Evolutionary conservation across 768 basidiomycete species (phyloP).

Genomic region (Termitomyces sp.): DNA sequence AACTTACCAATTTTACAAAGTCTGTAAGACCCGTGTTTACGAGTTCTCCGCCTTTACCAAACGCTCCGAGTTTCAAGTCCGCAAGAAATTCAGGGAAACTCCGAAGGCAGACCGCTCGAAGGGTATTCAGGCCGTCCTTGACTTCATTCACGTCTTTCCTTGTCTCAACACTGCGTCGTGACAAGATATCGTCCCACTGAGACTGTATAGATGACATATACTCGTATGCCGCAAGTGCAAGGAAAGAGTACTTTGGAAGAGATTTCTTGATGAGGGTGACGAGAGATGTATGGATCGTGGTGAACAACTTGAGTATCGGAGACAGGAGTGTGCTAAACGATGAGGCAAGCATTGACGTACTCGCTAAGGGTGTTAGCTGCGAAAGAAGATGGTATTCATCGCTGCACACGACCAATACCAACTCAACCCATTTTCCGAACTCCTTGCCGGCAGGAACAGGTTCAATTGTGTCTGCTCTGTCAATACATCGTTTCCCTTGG

Average conservation of each 20-base stretch:
- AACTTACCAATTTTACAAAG: slow-evolving; percentile 48
- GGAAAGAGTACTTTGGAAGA: slow-evolving; percentile 73
- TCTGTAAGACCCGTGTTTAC: slow-evolving; percentile 58
- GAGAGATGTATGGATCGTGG: slow-evolving; percentile 57
- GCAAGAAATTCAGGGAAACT: slow-evolving; percentile 84
- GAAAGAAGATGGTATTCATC: slow-evolving; percentile 63
- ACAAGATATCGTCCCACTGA: slow-evolving; percentile 65
- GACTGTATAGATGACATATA: slow-evolving; percentile 50
- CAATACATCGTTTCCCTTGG: slow-evolving; percentile 63
- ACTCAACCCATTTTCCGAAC: slow-evolving; percentile 66
- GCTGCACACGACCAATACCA: slow-evolving; percentile 61
- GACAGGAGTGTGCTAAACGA: slow-evolving; percentile 58
- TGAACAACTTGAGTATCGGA: slow-evolving; percentile 64
- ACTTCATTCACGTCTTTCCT: slow-evolving; percentile 57
- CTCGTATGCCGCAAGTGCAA: slow-evolving; percentile 70
- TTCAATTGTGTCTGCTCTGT: slow-evolving; percentile 66
- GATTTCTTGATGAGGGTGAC: slow-evolving; percentile 67
- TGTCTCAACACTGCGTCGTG: slow-evolving; percentile 40
- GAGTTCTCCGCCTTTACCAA: slow-evolving; percentile 52
- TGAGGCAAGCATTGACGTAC: slow-evolving; percentile 42
- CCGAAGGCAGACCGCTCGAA: slow-evolving; percentile 67
- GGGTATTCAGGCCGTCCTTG: slow-evolving; percentile 59
- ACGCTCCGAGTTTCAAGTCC: slow-evolving; percentile 64
- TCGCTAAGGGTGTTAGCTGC: slow-evolving; percentile 59
- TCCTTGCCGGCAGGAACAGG: slow-evolving; percentile 63